Evolutionary conservation across 345 rosid genomes (phyloP).

Genomic region (Ailanthus altissimus): DNA sequence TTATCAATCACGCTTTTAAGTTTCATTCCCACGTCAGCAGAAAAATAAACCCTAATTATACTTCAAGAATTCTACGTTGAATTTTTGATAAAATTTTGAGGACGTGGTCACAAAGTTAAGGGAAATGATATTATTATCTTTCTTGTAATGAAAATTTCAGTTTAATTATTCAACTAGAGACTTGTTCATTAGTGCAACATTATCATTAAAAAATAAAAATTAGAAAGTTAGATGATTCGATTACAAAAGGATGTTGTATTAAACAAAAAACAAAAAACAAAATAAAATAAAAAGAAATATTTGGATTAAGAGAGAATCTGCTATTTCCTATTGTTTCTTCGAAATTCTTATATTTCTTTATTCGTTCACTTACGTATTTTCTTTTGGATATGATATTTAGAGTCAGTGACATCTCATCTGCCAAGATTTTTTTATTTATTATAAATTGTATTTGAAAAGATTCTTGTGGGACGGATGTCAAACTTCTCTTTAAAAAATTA

Average conservation of each 20-base stretch:
- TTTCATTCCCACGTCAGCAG: no score
- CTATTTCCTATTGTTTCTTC: no score
- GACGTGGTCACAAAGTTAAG: no score
- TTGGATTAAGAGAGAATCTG: not conserved
- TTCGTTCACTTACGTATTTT: not conserved
- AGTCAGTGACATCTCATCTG: not conserved
- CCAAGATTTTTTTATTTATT: not conserved
- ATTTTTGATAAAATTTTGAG: no score
- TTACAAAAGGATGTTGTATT: not conserved
- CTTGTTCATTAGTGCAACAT: not conserved
- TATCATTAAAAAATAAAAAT: not conserved
- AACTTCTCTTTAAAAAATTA: not conserved
- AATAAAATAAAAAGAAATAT: not conserved
- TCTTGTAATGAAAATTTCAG: not conserved
- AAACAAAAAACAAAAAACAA: not conserved
- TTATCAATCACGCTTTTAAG: no score
- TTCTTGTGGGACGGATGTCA: not conserved
- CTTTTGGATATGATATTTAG: not conserved
- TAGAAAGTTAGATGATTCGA: not conserved
- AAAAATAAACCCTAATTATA: no score
- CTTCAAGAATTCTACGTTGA: no score
- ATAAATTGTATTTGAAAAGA: not conserved
- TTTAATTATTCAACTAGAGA: not conserved
- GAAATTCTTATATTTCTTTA: not conserved
- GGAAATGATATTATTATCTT: no score